phyloP scores from a whole-genome alignment of 257 asterid genomes.

The Nicotiana otophora region DNA sequence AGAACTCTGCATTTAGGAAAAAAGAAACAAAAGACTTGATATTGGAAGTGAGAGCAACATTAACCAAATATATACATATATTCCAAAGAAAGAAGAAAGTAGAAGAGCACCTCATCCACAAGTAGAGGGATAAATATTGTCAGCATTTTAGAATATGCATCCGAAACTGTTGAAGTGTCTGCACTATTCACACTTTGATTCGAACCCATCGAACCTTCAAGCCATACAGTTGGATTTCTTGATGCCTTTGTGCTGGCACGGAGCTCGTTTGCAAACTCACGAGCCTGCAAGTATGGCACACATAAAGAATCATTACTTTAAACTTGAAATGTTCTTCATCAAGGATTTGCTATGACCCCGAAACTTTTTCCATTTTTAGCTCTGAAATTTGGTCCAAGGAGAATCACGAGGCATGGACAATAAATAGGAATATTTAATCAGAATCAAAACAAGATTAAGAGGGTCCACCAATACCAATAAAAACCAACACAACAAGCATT shows the following conservation, averaged over 20 bases:
- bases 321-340: neutral
- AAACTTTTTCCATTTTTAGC: neutral
- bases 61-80: neutral
- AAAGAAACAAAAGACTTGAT: neutral
- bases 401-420: neutral
- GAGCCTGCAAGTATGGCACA: constrained; percentile 54
- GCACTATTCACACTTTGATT: constrained; percentile 55
- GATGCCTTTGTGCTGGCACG: constrained; percentile 81
- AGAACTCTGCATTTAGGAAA: constrained; percentile 62
- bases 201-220: constrained; percentile 66
- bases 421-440: neutral
- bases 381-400: constrained; percentile 2
- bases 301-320: neutral
- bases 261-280: constrained; percentile 95
- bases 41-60: constrained; percentile 5
- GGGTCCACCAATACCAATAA: neutral
- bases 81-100: constrained; percentile 12
- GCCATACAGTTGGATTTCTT: constrained; percentile 69
- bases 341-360: neutral
- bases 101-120: constrained; percentile 74
- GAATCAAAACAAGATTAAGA: neutral
- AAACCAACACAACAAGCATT: neutral
- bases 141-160: constrained; percentile 83
- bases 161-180: constrained; percentile 81
- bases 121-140: constrained; percentile 84